Conservation (phyloP, 139 green algal species). For the Tetradesmus lagerheimii region DNA sequence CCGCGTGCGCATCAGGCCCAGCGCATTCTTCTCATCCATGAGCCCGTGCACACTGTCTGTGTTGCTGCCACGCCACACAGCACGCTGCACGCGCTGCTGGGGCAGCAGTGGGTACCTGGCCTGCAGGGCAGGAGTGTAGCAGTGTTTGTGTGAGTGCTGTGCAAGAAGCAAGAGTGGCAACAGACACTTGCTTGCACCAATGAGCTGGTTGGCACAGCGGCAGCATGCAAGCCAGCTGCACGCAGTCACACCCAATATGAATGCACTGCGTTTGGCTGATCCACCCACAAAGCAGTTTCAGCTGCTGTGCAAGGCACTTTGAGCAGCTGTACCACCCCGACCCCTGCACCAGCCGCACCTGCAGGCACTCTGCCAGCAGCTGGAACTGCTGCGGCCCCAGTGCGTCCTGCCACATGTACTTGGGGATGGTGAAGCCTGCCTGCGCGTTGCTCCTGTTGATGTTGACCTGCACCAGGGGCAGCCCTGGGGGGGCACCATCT, state of each 20-base stretch:
- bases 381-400: slow-evolving; percentile 48
- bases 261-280: too few species aligned
- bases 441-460: slow-evolving; percentile 38
- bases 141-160: too few species aligned
- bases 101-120: slow-evolving; percentile 19
- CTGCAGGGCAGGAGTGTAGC: neutral
- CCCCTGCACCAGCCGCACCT: slow-evolving; percentile 31
- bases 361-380: slow-evolving; percentile 43
- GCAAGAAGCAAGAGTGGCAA: neutral
- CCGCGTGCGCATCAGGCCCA: slow-evolving; percentile 47
- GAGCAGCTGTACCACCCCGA: neutral
- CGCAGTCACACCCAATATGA: too few species aligned
- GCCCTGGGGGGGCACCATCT: slow-evolving; percentile 44
- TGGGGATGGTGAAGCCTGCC: slow-evolving; percentile 57
- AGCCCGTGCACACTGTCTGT: slow-evolving; percentile 43
- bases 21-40: slow-evolving; percentile 48
- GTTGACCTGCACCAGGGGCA: slow-evolving; percentile 46
- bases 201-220: neutral
- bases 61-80: slow-evolving; percentile 60
- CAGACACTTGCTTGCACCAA: slow-evolving; percentile 1
- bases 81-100: slow-evolving; percentile 33
- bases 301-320: neutral
- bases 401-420: slow-evolving; percentile 48
- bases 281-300: too few species aligned
- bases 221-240: neutral